Base-by-base conservation (phyloP, 1,284 basidiomycete genomes). In the Ceratobasidium sp. region DNA sequence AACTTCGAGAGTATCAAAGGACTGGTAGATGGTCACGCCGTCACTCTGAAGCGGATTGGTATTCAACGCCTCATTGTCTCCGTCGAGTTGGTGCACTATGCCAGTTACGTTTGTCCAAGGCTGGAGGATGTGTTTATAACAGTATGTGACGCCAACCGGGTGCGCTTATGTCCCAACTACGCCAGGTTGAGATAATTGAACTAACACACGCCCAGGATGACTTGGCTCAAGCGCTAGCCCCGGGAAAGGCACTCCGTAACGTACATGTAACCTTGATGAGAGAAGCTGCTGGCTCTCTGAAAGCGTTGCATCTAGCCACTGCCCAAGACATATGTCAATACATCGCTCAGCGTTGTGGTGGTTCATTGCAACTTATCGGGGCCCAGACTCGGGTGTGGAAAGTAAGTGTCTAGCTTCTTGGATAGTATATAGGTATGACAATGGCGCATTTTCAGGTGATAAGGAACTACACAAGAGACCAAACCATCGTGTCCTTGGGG, bases 341-440 rank as follows among this genome's bases (percentile, higher is more conserved):
- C n/a, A 39, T 75, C 23, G 72, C 60, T 64, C 72, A 49, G 33
- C 44, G 33, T 42, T 75, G 60, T 42, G 33, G 44, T 33, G 58
- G 23, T 15, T 51, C 40, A 12, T 53, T 75, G n/a, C 72, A 23
- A 9, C 46, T 75, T 18, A 75, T 75, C 20, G 72, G 72, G 3
- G 58, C 60, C 20, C 72, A 75, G 49, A 75, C 72, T 2, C 60
- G 49, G n/a, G 72, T 64, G 26, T 75, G 72, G 72, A 33, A 75
- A 26, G 72, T 63, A 26, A 2, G 60, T 23, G 60, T 49, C 23
- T 49, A 39, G 40, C n/a, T 44, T 64, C 15, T 18, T 10, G 9
- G 42, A 72, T n/a, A 46, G 7, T 44, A 20, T 15, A 20, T 23
- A 46, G 1, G 66, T n/a, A 9, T 55, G 26, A 3, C 61, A 28